Base-by-base conservation (phyloP, 1,284 basidiomycete genomes). In the Boletus sp. region DNA sequence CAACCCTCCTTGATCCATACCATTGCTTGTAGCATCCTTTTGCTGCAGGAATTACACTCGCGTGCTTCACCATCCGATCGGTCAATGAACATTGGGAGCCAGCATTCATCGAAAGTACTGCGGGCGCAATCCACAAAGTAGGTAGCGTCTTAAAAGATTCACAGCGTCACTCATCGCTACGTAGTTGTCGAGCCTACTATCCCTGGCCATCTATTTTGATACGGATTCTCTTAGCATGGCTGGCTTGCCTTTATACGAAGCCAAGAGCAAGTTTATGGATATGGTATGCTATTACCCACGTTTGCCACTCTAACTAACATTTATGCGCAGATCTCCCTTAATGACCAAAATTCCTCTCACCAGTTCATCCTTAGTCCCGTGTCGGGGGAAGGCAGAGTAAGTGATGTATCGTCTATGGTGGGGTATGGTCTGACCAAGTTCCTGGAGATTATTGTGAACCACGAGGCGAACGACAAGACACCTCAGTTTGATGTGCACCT, bases 351-450 rank as follows among this genome's bases (percentile, higher is more conserved):
- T 58, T 81, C 78, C 8, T 76, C 82, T 29, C 98, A 99, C 73
- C 97, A 99, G 73, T 98, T 94, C 73, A 90, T 99, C 60, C 81
- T 99, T 42, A 96, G 92, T 72, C 97, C 97, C 22, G 96, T 99
- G 15, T 94, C 94, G 0, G 97, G 96, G 51, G 90, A 98, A 77
- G 97, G 96, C 36, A 84, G 92, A 64, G 89, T 92, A 67, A 70
- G 83, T 74, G 49, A 55, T 36, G 16, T 49, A 47, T 48, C 29
- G 33, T 35, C n/a, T 37, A 2, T 58, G 16, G 20, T 24, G 20
- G 20, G 35, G 11, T 46, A 39, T 29, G 15, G 27, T 51, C 58
- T 61, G 44, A 67, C n/a, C 27, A 43, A 36, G 18, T 12, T 56
- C 31, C 47, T 44, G 37, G 62, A 92, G 89, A 81, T 97, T 59